Base-by-base conservation (phyloP, 1,139 yeast species). In the Geotrichum phurueaensis region DNA sequence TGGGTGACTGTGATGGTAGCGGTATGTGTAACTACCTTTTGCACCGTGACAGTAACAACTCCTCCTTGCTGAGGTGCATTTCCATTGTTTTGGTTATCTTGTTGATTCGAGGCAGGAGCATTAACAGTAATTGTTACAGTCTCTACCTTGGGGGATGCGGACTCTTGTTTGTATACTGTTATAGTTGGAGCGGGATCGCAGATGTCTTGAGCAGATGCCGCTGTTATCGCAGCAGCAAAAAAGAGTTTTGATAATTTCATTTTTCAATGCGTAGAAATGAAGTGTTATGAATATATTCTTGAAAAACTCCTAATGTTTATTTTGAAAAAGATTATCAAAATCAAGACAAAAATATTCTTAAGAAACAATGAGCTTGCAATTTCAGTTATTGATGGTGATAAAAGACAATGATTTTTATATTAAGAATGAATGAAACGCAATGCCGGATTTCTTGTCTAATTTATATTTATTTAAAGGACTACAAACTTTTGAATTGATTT, bases 31-130 rank as follows among this genome's bases (percentile, higher is more conserved):
- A 27, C 51, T 13, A 31, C 27, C 12, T 33, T 18, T 27, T 31
- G 25, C 18, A 48, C 51, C 9, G 51, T 48, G 51, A 56, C 51
- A 10, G 58, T 56, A 23, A 56, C 58, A 4, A 31, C 23, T 9
- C 36, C 39, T 15, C 36, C 51, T 7, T 43, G 25, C 12, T 33
- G 33, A 13, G 53, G 31, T 15, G 6, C 12, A 25, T 48, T 48
- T 10, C 51, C 51, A 48, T 48, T 48, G 51, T 22, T 25, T 10
- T 48, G 51, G 13, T 22, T 20, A 25, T 10, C 18, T 18, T n/a
- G 45, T 15, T n/a, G 20, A 39, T 39, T 39, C 4, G 45, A n/a
- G 20, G 2, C 45, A 39, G 45, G 18, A 15, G 45, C 18, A 13
- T n/a, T 29, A 7, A 25, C 23, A 23, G 54, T 18, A n/a, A 31